Evolutionary conservation across 345 rosid genomes (phyloP).

Genomic region (Brassica nigra): DNA sequence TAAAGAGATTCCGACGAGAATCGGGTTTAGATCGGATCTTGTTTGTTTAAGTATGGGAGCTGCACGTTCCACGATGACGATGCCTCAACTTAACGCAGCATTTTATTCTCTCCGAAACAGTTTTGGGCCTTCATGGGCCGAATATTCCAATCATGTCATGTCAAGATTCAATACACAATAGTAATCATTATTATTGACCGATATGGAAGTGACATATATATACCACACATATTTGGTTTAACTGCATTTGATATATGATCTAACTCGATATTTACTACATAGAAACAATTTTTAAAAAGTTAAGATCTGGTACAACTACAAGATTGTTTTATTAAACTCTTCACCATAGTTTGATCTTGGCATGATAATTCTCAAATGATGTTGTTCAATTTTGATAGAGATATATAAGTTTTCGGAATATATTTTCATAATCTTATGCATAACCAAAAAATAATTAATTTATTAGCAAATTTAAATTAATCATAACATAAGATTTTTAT

Average conservation of each 20-base stretch:
- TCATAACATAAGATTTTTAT: not conserved
- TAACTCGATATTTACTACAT: not conserved
- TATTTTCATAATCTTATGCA: not conserved
- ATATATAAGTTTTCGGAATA: not conserved
- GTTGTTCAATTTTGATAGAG: not conserved
- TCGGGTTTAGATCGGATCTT: slow-evolving; percentile 34
- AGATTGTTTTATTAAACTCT: not conserved
- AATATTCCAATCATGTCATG: not conserved
- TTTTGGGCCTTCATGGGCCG: slow-evolving; percentile 36
- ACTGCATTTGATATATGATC: not conserved
- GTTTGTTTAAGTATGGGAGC: slow-evolving; percentile 6
- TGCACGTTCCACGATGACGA: slow-evolving; percentile 30
- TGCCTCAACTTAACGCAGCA: slow-evolving; percentile 40
- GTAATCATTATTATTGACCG: not conserved
- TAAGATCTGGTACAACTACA: too few species aligned
- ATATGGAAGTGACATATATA: not conserved
- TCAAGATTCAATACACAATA: not conserved
- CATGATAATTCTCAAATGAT: not conserved
- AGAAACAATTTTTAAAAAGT: too few species aligned
- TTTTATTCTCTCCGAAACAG: not conserved
- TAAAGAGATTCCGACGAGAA: slow-evolving; percentile 33
- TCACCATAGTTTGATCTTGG: not conserved
- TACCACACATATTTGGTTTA: not conserved
- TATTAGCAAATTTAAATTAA: not conserved
- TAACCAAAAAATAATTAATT: not conserved